These are phyloP conservation scores for Neohortaea acidophila DNA, from an alignment of 495 filamentous ascomycete species.

Conservation along the genomic window DNA sequence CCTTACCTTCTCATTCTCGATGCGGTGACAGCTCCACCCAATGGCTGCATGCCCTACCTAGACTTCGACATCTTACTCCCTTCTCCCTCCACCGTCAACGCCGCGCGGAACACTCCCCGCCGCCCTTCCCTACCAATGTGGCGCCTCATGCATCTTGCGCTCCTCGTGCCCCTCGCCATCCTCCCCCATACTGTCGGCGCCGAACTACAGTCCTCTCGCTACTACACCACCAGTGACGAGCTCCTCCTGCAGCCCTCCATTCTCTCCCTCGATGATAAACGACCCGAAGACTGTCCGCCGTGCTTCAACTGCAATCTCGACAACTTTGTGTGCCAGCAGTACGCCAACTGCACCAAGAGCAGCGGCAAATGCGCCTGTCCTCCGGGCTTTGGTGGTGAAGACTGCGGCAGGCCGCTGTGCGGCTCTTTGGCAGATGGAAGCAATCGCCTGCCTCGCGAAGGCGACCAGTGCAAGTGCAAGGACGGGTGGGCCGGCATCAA, in stretches of 20 bases:
- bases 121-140: no score
- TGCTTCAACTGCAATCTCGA: constrained; percentile 97
- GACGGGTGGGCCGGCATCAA: constrained; percentile 98
- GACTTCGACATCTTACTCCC: no score
- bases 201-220: constrained; percentile 15
- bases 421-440: constrained; percentile 69
- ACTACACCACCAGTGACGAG: constrained; percentile 21
- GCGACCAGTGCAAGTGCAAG: constrained; percentile 63
- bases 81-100: not conserved
- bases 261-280: constrained; percentile 40
- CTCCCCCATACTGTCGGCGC: constrained; percentile 1
- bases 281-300: constrained; percentile 44
- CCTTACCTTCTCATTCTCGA: not conserved
- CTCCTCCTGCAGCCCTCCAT: constrained; percentile 6
- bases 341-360: constrained; percentile 64
- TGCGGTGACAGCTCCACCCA: not conserved
- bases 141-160: constrained; percentile 3
- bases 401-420: constrained; percentile 77
- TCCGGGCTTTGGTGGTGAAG: constrained; percentile 79
- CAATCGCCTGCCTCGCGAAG: constrained; percentile 54
- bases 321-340: constrained; percentile 79
- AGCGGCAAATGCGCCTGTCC: constrained; percentile 88
- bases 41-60: not conserved
- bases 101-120: no score
- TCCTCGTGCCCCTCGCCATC: not conserved